Base-by-base conservation (phyloP, 73 alveolate species). In the Uronychia setigera region DNA sequence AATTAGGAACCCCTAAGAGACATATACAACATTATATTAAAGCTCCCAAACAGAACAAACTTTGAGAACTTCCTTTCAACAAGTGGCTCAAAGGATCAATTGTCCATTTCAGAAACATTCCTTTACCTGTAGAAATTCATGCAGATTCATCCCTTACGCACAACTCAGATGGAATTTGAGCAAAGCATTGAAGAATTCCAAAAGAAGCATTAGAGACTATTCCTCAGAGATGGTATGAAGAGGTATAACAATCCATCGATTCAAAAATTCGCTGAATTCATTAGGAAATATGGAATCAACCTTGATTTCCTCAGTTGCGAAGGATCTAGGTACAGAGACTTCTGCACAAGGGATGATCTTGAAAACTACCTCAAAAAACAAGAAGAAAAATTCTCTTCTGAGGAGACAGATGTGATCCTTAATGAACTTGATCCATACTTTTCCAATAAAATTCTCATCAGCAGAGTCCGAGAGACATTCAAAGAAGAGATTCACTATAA, bases 71-170 rank as follows among this genome's bases (percentile, higher is more conserved):
- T 87, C 86, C 76, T 87, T 9, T 87, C 93, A 26, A 80, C 80
- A 0, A 75, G 87, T n/a, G 93, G 89, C 11, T 87, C 82, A 76
- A 80, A 77, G 25, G 93, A 87, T 74, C 46, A 81, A 33, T 81
- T 87, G 25, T 80, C 89, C 0, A 87, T 87, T 25, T 87, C 93
- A 1, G 93, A 87, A 60, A 87, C 93, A 0, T 87, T 87, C 93
- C 76, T 87, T 34, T 87, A 87, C 32, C 60, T 87, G 34, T 67
- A 81, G 27, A 87, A 74, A 33, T 87, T 87, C 85, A 79, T 35
- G 84, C 60, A 87, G 79, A 87, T 87, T 1, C 93, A 87, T 74
- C 93, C 93, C 19, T 35, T 87, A 46, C 60, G 93, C 32, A 87
- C 93, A 0, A 87, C 93, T 34, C 35, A 87, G 59, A 87, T 87